Percentiles rank a stretch among this genome's conserved stretches.
Conservation (phyloP, 108 stramenopile species). For the Fragilariopsis cylindrus region DNA sequence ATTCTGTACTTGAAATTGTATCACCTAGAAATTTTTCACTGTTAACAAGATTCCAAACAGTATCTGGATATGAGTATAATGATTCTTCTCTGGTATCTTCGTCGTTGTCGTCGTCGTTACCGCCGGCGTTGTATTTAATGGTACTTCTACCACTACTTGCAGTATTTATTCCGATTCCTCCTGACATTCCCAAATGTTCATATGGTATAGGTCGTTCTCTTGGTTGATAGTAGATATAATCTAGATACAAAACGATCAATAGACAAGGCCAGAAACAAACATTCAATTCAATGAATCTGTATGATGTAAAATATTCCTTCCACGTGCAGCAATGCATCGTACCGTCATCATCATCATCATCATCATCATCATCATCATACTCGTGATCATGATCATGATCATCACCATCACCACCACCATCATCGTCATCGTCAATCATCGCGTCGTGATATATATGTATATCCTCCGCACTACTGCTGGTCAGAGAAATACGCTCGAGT, state of each 20-base stretch:
- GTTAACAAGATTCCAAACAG: constrained; percentile 22
- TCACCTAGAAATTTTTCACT: constrained; percentile 39
- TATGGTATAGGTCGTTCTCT: constrained; percentile 43
- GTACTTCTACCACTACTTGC: background rate
- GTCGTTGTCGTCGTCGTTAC: no score
- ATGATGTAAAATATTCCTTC: constrained; percentile 2
- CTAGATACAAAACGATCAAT: background rate
- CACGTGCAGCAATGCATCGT: background rate
- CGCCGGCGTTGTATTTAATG: constrained; percentile 3
- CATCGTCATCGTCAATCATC: no score
- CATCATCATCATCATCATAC: background rate
- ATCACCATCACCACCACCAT: no score
- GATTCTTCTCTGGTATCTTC: background rate
- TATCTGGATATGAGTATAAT: background rate
- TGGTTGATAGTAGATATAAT: background rate
- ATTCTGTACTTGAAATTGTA: constrained; percentile 29
- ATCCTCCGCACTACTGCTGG: no score
- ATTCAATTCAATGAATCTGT: constrained; percentile 7
- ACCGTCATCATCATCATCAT: background rate
- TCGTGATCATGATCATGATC: background rate
- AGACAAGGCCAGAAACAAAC: background rate
- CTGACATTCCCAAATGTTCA: constrained; percentile 27
- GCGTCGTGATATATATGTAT: no score
- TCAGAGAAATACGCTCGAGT: no score
- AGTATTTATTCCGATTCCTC: background rate